Conservation (phyloP, 208 protist species). For the Tritrichomonas musculus region DNA sequence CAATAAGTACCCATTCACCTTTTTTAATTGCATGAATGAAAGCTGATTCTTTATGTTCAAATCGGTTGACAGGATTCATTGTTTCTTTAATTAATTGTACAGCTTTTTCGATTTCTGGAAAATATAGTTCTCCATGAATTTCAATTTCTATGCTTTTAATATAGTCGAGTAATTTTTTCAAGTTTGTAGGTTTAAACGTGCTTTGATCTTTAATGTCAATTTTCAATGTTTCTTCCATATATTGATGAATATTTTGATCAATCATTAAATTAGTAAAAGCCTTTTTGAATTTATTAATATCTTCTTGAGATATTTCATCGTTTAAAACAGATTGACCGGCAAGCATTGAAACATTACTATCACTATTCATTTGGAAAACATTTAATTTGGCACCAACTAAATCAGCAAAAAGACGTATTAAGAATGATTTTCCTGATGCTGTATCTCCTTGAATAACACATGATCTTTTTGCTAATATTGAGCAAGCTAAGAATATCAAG, state of each 20-base stretch:
- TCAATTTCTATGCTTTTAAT: too few relatives aligned
- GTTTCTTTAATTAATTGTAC: neutral
- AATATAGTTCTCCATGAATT: too few relatives aligned
- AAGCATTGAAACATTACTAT: neutral
- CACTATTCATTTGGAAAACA: neutral
- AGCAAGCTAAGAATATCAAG: too few relatives aligned
- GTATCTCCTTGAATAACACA: slow-evolving; percentile 19
- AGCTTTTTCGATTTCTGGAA: too few relatives aligned
- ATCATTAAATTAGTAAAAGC: neutral
- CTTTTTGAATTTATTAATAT: neutral
- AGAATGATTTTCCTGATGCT: neutral
- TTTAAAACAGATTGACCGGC: neutral
- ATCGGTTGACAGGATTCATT: neutral
- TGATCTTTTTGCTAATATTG: neutral
- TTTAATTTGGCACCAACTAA: neutral
- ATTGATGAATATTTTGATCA: neutral
- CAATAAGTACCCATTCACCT: neutral
- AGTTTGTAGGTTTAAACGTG: neutral
- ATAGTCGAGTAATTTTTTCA: too few relatives aligned
- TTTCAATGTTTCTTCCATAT: neutral
- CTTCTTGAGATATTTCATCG: neutral
- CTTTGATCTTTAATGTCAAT: neutral
- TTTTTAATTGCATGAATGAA: slow-evolving; percentile 30
- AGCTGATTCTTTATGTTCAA: neutral
- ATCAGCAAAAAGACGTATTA: neutral